Percentiles rank a stretch among this genome's conserved stretches.
Conservation (phyloP, 202 grass and related monocot genomes). For the Setaria viridis region DNA sequence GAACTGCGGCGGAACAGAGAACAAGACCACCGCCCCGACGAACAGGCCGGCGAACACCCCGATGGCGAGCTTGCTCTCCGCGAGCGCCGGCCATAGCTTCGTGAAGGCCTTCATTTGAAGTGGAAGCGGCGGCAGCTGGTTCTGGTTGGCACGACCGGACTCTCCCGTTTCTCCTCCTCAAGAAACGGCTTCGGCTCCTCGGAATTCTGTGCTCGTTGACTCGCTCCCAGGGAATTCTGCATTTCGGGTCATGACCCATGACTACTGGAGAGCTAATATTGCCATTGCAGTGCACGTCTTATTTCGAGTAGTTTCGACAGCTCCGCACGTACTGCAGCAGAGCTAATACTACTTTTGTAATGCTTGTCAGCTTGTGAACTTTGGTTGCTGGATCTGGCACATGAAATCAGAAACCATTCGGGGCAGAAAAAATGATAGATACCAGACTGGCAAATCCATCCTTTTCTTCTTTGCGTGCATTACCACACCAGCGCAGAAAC, state of each 20-base stretch:
- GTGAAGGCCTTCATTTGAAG: neutral
- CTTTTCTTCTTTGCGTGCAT: neutral
- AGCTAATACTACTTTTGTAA: neutral
- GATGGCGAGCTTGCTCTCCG: neutral
- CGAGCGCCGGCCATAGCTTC: neutral
- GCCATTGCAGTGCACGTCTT: neutral
- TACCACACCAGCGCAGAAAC: neutral
- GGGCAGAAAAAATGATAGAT: neutral
- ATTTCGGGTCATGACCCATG: neutral
- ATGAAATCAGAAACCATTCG: neutral
- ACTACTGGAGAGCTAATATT: neutral
- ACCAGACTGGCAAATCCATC: neutral
- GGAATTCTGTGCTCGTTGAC: neutral
- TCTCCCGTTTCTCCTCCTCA: neutral
- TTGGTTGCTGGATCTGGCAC: neutral
- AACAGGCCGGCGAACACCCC: neutral
- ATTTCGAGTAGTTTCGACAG: neutral
- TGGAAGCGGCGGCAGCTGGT: neutral
- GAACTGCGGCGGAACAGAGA: neutral
- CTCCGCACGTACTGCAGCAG: neutral
- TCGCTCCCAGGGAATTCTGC: neutral
- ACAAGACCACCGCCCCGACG: neutral
- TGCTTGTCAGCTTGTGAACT: neutral
- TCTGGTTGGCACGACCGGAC: neutral
- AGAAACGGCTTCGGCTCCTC: neutral